phyloP scores from a whole-genome alignment of 768 basidiomycete genomes.

The Amanita subjunquillea region DNA sequence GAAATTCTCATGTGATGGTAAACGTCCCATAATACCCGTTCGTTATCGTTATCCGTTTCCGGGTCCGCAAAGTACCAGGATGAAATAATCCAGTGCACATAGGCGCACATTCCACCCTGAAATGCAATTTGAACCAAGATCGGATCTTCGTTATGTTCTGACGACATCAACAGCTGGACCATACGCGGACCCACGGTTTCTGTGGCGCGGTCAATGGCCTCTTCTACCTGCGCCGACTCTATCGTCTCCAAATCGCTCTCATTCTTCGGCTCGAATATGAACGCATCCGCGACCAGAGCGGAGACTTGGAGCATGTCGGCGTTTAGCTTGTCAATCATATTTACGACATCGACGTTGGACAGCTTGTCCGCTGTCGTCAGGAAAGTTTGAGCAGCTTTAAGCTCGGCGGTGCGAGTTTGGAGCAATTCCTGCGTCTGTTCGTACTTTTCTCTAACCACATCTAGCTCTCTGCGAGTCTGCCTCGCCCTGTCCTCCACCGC shows the following conservation, averaged over 20 bases:
- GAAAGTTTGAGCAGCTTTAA: slow-evolving; percentile 39
- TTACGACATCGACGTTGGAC: slow-evolving; percentile 38
- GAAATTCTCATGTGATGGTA: slow-evolving; percentile 29
- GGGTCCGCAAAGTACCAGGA: slow-evolving; percentile 41
- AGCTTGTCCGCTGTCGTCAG: slow-evolving; percentile 33
- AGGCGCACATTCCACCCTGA: slow-evolving; percentile 33
- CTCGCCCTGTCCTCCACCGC: slow-evolving; percentile 8
- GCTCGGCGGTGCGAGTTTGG: slow-evolving; percentile 31
- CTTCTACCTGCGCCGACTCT: slow-evolving; percentile 15
- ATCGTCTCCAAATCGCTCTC: slow-evolving; percentile 1
- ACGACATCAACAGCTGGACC: slow-evolving; percentile 26
- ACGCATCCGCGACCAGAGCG: slow-evolving; percentile 36
- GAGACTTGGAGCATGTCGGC: slow-evolving; percentile 40
- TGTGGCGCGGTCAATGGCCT: slow-evolving; percentile 17
- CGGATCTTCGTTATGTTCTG: slow-evolving; percentile 29
- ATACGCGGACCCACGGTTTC: slow-evolving; percentile 25
- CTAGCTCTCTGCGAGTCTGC: slow-evolving; percentile 12
- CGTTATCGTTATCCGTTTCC: slow-evolving; percentile 30
- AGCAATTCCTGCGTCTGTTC: slow-evolving; percentile 20
- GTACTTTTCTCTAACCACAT: slow-evolving; percentile 11
- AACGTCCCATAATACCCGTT: slow-evolving; percentile 32
- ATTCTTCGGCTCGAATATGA: slow-evolving; percentile 19
- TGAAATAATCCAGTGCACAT: slow-evolving; percentile 38
- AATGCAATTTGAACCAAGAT: slow-evolving; percentile 33
- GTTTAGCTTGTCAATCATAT: slow-evolving; percentile 36